A percentile compares a stretch with the other conserved stretches of the same genome.
Evolutionary conservation across 2,329 filamentous ascomycete species (phyloP).

Genomic region (Claviceps citrina): DNA sequence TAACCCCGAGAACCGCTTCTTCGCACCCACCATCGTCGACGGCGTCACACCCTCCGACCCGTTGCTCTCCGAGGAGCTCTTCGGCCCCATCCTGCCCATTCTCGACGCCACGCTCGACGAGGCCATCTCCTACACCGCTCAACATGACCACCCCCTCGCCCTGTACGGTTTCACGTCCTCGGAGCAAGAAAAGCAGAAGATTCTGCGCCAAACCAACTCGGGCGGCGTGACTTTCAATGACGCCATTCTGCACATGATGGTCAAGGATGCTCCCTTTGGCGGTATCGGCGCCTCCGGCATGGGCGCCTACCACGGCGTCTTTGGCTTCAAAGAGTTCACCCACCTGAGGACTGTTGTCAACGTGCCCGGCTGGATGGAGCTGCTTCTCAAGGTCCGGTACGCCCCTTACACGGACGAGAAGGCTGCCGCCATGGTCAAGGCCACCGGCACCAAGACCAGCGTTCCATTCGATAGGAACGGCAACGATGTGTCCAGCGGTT

Average conservation of each 20-base stretch:
- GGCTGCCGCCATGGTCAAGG: conserved; percentile 5
- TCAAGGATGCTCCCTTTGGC: conserved; percentile 28
- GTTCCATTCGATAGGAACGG: conserved; percentile 7
- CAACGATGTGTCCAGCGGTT: conserved; percentile 1
- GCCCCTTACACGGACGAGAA: conserved; percentile 10
- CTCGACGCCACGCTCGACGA: conserved; percentile 18
- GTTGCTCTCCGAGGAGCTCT: conserved; percentile 29
- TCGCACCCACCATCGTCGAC: conserved; percentile 24
- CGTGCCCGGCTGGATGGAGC: conserved; percentile 8
- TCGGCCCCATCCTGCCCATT: conserved; percentile 28
- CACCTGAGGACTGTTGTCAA: conserved; percentile 13
- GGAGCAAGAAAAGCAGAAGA: conserved; percentile 19
- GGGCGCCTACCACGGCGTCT: conserved; percentile 27
- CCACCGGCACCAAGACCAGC: conserved; percentile 2
- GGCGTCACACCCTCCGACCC: conserved; percentile 21
- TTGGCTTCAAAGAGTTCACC: conserved; percentile 22
- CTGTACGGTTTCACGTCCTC: conserved; percentile 26
- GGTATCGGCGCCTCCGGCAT: conserved; percentile 29
- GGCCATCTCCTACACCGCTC: conserved; percentile 16
- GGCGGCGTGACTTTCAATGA: conserved; percentile 33
- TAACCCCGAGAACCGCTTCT: conserved; percentile 15
- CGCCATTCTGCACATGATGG: conserved; percentile 21
- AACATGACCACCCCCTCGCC: conserved; percentile 21
- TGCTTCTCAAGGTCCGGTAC: conserved; percentile 9
- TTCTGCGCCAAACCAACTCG: conserved; percentile 17